A percentile compares a stretch with the other conserved stretches of the same genome.
Evolutionary conservation across 371 early-diverging fungal species (phyloP).

Genomic region (Ordospora pajunii): DNA sequence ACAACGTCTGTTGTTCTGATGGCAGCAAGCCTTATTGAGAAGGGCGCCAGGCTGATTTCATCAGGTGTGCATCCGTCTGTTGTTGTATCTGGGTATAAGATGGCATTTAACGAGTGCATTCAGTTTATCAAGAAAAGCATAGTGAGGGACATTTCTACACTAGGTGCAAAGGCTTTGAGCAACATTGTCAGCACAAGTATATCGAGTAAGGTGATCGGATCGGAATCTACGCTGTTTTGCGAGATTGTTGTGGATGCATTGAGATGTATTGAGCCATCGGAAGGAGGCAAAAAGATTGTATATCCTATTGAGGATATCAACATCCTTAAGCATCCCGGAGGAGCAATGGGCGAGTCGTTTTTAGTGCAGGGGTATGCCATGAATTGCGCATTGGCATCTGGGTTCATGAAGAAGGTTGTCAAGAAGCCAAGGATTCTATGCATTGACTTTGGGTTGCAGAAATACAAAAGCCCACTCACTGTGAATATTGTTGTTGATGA

Average conservation of each 20-base stretch:
- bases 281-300: constrained; percentile 72
- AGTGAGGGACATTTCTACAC: constrained; percentile 58
- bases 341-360: constrained; percentile 76
- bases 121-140: constrained; percentile 89
- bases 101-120: constrained; percentile 93
- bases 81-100: constrained; percentile 89
- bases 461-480: constrained; percentile 92
- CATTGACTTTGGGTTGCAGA: constrained; percentile 94
- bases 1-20: constrained; percentile 99
- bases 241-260: constrained; percentile 88
- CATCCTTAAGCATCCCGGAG: constrained; percentile 94
- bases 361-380: constrained; percentile 90
- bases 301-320: constrained; percentile 94
- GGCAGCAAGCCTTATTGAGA: constrained; percentile 85
- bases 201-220: constrained; percentile 91
- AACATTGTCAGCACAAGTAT: constrained; percentile 94
- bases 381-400: constrained; percentile 84
- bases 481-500: constrained; percentile 91
- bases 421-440: constrained; percentile 88
- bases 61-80: constrained; percentile 94
- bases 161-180: constrained; percentile 57
- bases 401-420: constrained; percentile 50
- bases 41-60: constrained; percentile 88
- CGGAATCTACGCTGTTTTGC: constrained; percentile 78
- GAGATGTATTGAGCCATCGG: constrained; percentile 75